Percentiles rank a stretch among this genome's conserved stretches.
Conservation (phyloP, 495 filamentous ascomycete species). For the Baudoinia panamericana region DNA sequence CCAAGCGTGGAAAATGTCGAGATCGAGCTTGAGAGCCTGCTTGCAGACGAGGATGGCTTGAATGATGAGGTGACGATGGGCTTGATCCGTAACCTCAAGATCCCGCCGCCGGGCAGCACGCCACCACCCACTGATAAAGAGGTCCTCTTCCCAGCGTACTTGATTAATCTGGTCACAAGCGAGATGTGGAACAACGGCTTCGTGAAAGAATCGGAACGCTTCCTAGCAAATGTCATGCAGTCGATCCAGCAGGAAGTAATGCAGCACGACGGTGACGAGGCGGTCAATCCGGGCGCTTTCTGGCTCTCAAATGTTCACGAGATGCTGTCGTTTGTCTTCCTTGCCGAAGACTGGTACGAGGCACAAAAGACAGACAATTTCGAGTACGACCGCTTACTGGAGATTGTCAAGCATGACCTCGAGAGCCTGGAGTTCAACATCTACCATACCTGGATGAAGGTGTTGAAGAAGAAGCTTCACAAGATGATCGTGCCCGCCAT, state of each 20-base stretch:
- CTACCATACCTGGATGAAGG: conserved; percentile 99
- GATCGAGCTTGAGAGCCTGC: conserved; percentile 78
- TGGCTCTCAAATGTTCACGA: conserved; percentile 99
- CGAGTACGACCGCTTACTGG: conserved; percentile 92
- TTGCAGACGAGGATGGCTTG: conserved; percentile 87
- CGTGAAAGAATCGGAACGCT: conserved; percentile 97
- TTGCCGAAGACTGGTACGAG: conserved; percentile 99
- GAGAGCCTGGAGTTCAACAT: conserved; percentile 99
- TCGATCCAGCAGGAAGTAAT: conserved; percentile 98
- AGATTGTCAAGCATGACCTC: conserved; percentile 98
- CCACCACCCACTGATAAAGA: conserved; percentile 94
- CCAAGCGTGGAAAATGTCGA: conserved; percentile 80
- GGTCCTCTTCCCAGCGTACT: conserved; percentile 92
- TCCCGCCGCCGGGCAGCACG: conserved; percentile 67
- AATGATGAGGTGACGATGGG: conserved; percentile 96
- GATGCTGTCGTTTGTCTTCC: conserved; percentile 99
- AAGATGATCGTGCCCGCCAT: conserved; percentile 99
- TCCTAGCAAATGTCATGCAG: conserved; percentile 98
- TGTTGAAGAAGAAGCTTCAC: conserved; percentile 93
- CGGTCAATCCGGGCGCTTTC: conserved; percentile 93
- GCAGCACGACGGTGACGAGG: conserved; percentile 95
- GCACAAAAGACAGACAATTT: conserved; percentile 98
- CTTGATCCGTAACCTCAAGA: conserved; percentile 89
- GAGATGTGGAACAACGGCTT: conserved; percentile 99
- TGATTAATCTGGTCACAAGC: conserved; percentile 97